These are phyloP conservation scores for Sporothrix luriei DNA, from an alignment of 2,329 filamentous ascomycete species.

Conservation along the genomic window DNA sequence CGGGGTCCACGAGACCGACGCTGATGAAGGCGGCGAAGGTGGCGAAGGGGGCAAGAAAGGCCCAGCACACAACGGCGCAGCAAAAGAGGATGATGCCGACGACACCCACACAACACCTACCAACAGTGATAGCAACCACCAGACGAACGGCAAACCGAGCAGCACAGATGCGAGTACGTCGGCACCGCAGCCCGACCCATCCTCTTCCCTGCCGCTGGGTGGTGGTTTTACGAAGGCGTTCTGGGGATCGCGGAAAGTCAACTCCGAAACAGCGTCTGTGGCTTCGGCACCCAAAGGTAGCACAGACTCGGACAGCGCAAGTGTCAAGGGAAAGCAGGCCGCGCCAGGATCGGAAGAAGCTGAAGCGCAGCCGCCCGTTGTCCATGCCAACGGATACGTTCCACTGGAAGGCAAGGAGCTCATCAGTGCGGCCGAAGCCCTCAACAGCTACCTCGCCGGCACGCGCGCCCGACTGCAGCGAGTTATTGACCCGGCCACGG, in stretches of 20 bases:
- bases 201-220: conserved; percentile 42
- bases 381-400: conserved; percentile 28
- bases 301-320: conserved; percentile 58
- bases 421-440: conserved; percentile 74
- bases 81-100: conserved; percentile 3
- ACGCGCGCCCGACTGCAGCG: conserved; percentile 69
- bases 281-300: conserved; percentile 58
- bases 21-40: conserved; percentile 41
- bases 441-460: conserved; percentile 86
- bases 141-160: neutral
- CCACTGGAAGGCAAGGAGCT: conserved; percentile 78
- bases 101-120: neutral
- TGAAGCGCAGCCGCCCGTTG: neutral
- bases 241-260: conserved; percentile 52
- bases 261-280: conserved; percentile 62
- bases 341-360: conserved; percentile 46
- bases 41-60: conserved; percentile 41
- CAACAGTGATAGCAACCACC: neutral
- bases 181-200: conserved; percentile 33
- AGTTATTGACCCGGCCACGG: conserved; percentile 63
- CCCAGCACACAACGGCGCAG: conserved; percentile 6
- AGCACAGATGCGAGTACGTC: conserved; percentile 29
- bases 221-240: conserved; percentile 59
- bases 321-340: conserved; percentile 51
- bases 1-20: conserved; percentile 43